Evolutionary conservation across 805 yeast species (phyloP), one percentile per base, ranked within the genome.

Genomic region (Wickerhamiella azymoides): DNA sequence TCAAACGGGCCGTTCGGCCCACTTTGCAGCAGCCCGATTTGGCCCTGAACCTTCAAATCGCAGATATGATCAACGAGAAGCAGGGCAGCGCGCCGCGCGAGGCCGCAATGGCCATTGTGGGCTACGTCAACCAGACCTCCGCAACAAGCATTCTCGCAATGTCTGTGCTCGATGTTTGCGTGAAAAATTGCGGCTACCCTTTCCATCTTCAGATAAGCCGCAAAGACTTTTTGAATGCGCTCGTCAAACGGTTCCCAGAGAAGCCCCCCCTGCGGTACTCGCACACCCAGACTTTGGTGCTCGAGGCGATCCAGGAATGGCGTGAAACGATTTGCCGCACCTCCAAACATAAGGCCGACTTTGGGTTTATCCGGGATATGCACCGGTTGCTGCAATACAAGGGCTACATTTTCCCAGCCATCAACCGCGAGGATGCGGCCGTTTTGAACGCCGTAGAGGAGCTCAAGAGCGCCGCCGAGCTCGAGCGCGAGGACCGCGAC

Each of bases 101-200:
- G 58, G 96, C 97, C 3, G 93, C 94, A 5, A 72, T 78, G 50
- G 79, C 88, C 5, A 78, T 88, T 50, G 96, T 81, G 45, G 80
- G 79, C 57, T 69, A 85, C 50, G 75, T 89, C 59, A 83, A 85
- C 64, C 72, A 84, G 57, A 92, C 83, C 54, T 77, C 93, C 1
- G 93, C 84, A 57, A 81, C 86, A 28, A 76, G 88, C 5, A 77
- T 81, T 47, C 78, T 88, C 58, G 96, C 96, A 9, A 64, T 92
- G 52, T 74, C 58, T 32, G 54, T 75, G 43, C 72, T 92, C 50
- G 99, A 92, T 60, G 84, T 84, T 45, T 68, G 92, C 54, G 98
- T 92, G 45, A 92, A 92, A 66, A 92, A 92, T 67, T 92, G 99
- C 67, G 98, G 97, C 5, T 92, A 89, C 62, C 96, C 98, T 7